phyloP scores from a whole-genome alignment of 352 stramenopile species.

The Phytopythium mirpurense region DNA sequence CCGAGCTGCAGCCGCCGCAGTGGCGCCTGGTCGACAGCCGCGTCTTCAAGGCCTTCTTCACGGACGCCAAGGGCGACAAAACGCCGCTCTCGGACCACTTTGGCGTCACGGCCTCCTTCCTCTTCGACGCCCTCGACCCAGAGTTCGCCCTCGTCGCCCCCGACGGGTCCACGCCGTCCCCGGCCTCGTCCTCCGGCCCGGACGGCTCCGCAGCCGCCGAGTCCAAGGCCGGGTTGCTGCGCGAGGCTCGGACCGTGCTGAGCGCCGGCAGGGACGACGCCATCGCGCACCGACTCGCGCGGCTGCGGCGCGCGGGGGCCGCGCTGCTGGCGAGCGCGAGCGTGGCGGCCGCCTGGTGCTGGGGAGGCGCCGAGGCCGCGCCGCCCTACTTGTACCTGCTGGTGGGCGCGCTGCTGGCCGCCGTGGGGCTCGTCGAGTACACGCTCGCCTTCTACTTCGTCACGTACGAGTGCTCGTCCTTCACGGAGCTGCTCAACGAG shows the following conservation, averaged over 20 bases:
- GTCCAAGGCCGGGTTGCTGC: constrained; percentile 18
- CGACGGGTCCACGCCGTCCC: constrained; percentile 12
- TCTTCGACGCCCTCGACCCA: constrained; percentile 38
- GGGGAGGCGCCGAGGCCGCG: constrained; percentile 23
- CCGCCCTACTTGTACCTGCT: constrained; percentile 26
- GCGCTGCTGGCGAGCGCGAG: constrained; percentile 26
- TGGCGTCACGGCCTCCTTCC: constrained; percentile 64
- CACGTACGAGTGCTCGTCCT: constrained; percentile 77
- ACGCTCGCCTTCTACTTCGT: constrained; percentile 74
- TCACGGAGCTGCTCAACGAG: constrained; percentile 70
- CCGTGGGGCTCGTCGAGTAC: constrained; percentile 51
- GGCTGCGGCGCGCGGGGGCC: constrained; percentile 29
- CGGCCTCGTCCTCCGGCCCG: constrained; percentile 7
- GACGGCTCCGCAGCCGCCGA: neutral
- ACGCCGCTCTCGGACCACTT: constrained; percentile 76
- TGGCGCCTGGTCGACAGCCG: constrained; percentile 59
- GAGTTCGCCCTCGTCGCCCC: constrained; percentile 18
- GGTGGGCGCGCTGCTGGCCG: constrained; percentile 26
- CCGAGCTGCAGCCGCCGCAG: neutral
- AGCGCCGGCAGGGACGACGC: constrained; percentile 34
- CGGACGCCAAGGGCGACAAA: constrained; percentile 47
- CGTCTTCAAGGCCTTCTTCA: constrained; percentile 79
- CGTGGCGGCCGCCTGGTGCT: constrained; percentile 18
- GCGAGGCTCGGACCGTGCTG: constrained; percentile 42
- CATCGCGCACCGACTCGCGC: constrained; percentile 26